phyloP scores from a whole-genome alignment of 2,329 filamentous ascomycete genomes.

The Cercospora beticola region DNA sequence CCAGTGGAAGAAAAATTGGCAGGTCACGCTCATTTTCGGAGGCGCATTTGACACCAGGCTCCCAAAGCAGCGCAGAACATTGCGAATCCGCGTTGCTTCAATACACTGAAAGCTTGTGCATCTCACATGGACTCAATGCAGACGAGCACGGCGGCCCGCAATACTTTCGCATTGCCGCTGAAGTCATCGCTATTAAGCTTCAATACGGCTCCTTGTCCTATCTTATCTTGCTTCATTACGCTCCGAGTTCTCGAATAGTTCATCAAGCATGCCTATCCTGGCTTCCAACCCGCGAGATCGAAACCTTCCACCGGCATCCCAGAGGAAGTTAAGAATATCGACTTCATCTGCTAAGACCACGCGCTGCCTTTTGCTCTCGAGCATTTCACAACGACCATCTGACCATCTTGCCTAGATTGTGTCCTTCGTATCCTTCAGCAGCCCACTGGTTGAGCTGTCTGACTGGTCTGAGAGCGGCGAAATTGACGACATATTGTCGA shows the following conservation, averaged over 20 bases:
- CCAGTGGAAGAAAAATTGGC: neutral
- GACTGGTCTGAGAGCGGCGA: constrained; percentile 6
- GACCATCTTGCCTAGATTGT: neutral
- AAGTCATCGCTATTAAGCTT: neutral
- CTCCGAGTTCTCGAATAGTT: neutral
- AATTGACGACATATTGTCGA: constrained; percentile 4
- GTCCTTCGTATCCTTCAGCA: neutral
- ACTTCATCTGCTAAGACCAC: neutral
- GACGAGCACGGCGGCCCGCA: neutral
- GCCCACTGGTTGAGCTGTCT: neutral
- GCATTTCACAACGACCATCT: neutral
- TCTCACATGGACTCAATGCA: neutral
- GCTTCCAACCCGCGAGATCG: neutral
- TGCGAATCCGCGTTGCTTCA: neutral
- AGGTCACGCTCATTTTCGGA: neutral
- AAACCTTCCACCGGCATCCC: neutral
- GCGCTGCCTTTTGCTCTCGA: neutral
- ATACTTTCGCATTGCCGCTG: neutral
- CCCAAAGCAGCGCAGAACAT: neutral
- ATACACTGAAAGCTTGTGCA: neutral
- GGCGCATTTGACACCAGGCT: neutral
- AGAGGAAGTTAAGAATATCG: neutral
- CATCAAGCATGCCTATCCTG: neutral
- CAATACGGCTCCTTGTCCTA: neutral
- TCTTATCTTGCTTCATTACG: neutral